phyloP scores from a whole-genome alignment of 116 monocot genomes.

The Posidonia oceanica region DNA sequence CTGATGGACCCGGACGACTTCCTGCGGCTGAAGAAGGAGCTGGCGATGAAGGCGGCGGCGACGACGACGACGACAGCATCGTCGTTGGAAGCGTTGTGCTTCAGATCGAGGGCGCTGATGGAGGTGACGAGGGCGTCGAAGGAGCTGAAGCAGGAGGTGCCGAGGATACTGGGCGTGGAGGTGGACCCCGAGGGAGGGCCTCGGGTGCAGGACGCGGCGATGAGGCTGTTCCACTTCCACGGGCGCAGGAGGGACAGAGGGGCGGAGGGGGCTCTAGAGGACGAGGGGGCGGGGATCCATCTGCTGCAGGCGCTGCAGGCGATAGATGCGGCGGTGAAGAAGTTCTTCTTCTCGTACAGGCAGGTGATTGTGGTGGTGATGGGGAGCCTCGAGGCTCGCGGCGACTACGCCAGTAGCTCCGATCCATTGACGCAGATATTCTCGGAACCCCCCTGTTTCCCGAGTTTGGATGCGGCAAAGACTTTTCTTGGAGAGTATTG shows the following conservation, averaged over 20 bases:
- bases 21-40: slow-evolving; percentile 56
- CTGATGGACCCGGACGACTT: slow-evolving; percentile 78
- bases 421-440: slow-evolving; percentile 53
- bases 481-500: slow-evolving; percentile 52
- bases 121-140: slow-evolving; percentile 29
- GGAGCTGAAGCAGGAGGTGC: slow-evolving; percentile 49
- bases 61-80: slow-evolving; percentile 10
- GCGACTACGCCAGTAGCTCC: slow-evolving; percentile 16
- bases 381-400: slow-evolving; percentile 62
- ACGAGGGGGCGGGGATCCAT: slow-evolving; percentile 18
- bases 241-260: slow-evolving; percentile 22
- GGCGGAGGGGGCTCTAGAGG: background rate
- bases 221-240: slow-evolving; percentile 59
- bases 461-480: slow-evolving; percentile 83
- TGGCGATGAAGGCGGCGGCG: slow-evolving; percentile 20
- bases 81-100: slow-evolving; percentile 21
- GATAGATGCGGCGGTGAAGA: slow-evolving; percentile 60
- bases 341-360: slow-evolving; percentile 72
- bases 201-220: slow-evolving; percentile 67
- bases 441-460: slow-evolving; percentile 72
- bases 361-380: slow-evolving; percentile 48
- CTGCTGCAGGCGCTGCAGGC: slow-evolving; percentile 75
- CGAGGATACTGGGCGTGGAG: slow-evolving; percentile 60
- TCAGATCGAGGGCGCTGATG: slow-evolving; percentile 51
- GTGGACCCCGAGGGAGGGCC: slow-evolving; percentile 77